Base-by-base conservation (phyloP, 2,329 filamentous ascomycete species). In the Xylariaceae sp. region DNA sequence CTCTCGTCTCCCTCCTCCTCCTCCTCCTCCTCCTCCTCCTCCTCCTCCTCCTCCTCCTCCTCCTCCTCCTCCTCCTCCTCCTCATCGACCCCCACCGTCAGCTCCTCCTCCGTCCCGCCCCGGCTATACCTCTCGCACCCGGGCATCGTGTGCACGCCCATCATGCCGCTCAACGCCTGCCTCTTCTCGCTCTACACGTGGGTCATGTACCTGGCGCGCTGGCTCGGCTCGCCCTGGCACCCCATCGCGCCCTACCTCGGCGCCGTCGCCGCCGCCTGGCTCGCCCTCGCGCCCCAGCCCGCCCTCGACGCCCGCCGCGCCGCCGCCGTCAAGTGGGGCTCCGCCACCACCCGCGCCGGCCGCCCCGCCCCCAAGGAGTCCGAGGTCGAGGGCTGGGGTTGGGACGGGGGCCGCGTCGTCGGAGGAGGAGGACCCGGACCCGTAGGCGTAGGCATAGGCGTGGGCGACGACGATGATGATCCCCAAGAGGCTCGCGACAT, bases 171-270 rank as follows among this genome's bases (percentile, higher is more conserved):
- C 6, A 72, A 76, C 32, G 68, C 72, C 44, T 65, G 88, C 44
- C 68, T 94, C 39, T 73, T 77, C 43, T 80, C 76, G 56, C 65
- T 72, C 40, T 92, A 92, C 73, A 59, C 75, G 32, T 52, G 74
- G 14, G 65, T 73, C 3, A 80, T 93, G 55, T 80, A 79, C 55
- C 27, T 94, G 12, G 77, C 77, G 11, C 83, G 90, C 43, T 78
- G 74, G 65, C 55, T 88, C 17, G 92, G 92, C 31, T 93, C 85
- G 3, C 84, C 84, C 9, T 98, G 92, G 92, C 90, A 96, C 57
- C 70, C 75, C 1, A 69, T 85, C 31, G 72, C 71, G n/a, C 70
- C 80, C 1, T 94, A 94, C 62, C 71, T 74, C 14, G 89, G 83
- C 26, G 86, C 89, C 6, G 72, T 72, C 30, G 77, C 87, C 0